Evolutionary conservation across 2,329 filamentous ascomycete genomes (phyloP).

Genomic region (Microascus cirrosus): DNA sequence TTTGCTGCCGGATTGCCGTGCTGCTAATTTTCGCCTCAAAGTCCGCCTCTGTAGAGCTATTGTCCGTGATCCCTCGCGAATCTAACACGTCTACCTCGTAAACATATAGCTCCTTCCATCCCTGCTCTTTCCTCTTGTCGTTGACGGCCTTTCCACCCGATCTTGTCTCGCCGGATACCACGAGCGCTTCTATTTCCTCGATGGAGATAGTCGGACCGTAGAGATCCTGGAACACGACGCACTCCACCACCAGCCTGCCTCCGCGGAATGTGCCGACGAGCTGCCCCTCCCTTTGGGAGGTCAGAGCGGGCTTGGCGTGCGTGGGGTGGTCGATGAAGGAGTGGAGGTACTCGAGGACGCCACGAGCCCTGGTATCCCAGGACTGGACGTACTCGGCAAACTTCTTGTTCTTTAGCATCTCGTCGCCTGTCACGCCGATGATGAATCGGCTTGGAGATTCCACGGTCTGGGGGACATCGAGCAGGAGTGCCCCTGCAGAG

Average conservation of each 20-base stretch:
- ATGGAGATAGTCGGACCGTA: conserved; percentile 87
- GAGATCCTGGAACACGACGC: conserved; percentile 75
- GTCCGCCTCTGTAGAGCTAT: conserved; percentile 27
- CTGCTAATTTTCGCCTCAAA: conserved; percentile 87
- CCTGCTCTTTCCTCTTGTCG: conserved; percentile 61
- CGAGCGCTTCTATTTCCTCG: conserved; percentile 64
- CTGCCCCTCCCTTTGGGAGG: conserved; percentile 4
- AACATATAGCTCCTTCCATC: conserved; percentile 65
- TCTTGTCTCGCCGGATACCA: conserved; percentile 81
- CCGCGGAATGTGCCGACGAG: conserved; percentile 27
- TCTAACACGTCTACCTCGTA: conserved; percentile 88
- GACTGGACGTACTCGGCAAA: conserved; percentile 69
- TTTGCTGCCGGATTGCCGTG: conserved; percentile 60
- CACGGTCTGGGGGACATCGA: conserved; percentile 36
- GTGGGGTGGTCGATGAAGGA: conserved; percentile 41
- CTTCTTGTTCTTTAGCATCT: conserved; percentile 80
- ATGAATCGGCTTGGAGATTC: conserved; percentile 47
- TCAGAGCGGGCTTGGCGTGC: conserved; percentile 8
- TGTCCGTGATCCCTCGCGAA: conserved; percentile 36
- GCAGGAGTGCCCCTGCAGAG: conserved; percentile 69
- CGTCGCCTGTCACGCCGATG: conserved; percentile 81
- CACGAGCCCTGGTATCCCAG: conserved; percentile 64
- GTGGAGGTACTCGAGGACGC: conserved; percentile 62
- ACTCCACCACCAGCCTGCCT: conserved; percentile 55
- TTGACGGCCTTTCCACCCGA: conserved; percentile 80